Conservation (phyloP, 2,329 filamentous ascomycete species). For the Huntiella moniliformis region DNA sequence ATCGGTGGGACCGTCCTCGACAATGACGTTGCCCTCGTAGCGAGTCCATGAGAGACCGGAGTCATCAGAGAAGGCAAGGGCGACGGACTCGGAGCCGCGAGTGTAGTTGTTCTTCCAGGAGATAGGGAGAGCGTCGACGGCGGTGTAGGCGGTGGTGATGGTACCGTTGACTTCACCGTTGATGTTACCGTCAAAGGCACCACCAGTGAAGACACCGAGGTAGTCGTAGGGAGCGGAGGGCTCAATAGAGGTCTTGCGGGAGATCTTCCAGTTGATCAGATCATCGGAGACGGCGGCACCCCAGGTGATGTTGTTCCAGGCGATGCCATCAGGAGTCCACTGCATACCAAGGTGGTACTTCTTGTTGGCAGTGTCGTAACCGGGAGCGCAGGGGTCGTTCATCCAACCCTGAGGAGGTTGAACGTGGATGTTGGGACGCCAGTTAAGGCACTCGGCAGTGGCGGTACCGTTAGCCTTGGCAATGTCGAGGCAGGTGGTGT, state of each 20-base stretch:
- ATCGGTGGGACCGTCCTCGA: slow-evolving; percentile 13
- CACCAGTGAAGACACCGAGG: slow-evolving; percentile 26
- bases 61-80: slow-evolving; percentile 24
- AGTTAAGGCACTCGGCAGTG: slow-evolving; percentile 9
- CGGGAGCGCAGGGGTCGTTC: slow-evolving; percentile 27
- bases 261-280: slow-evolving; percentile 18
- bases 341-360: slow-evolving; percentile 27
- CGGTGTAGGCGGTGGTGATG: slow-evolving; percentile 26
- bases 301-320: slow-evolving; percentile 17
- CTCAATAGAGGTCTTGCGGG: slow-evolving; percentile 11
- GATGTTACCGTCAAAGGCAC: slow-evolving; percentile 24
- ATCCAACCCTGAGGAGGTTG: slow-evolving; percentile 23
- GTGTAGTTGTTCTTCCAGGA: slow-evolving; percentile 27
- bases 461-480: slow-evolving; percentile 7
- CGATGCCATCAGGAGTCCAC: slow-evolving; percentile 12
- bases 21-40: slow-evolving; percentile 14
- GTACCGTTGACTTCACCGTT: slow-evolving; percentile 17
- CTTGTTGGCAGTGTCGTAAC: slow-evolving; percentile 24
- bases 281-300: slow-evolving; percentile 23
- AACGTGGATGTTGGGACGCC: slow-evolving; percentile 21
- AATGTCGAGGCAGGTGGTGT: slow-evolving; percentile 2
- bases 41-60: slow-evolving; percentile 14
- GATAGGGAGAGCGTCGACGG: slow-evolving; percentile 25
- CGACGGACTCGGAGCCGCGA: slow-evolving; percentile 27
- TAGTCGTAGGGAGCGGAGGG: slow-evolving; percentile 22